phyloP scores from a whole-genome alignment of 768 basidiomycete species.

The Gyrodon lividus region DNA sequence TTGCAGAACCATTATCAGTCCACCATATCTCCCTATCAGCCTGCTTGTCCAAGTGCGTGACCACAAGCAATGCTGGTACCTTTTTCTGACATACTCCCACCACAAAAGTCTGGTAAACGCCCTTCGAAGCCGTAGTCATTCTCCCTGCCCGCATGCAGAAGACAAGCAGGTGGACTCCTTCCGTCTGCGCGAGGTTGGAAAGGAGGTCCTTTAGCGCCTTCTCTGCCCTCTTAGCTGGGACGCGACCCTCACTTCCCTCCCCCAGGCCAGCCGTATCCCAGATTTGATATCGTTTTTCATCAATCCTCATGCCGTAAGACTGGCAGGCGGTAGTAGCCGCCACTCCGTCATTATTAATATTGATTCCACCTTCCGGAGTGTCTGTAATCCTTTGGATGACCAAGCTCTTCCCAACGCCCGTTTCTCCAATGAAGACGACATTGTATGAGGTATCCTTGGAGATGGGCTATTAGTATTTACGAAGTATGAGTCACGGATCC shows the following conservation, averaged over 20 bases:
- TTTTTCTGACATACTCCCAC: constrained; percentile 7
- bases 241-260: constrained; percentile 19
- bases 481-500: no score
- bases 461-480: neutral
- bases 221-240: constrained; percentile 25
- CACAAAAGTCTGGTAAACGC: constrained; percentile 2
- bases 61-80: constrained; percentile 12
- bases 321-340: constrained; percentile 19
- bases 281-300: constrained; percentile 11
- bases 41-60: constrained; percentile 17
- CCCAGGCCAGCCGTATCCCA: constrained; percentile 30
- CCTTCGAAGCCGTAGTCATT: constrained; percentile 1
- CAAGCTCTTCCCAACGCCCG: constrained; percentile 24
- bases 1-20: constrained; percentile 24
- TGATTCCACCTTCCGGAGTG: constrained; percentile 9
- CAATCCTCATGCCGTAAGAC: constrained; percentile 9
- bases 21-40: constrained; percentile 33
- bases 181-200: constrained; percentile 10
- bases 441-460: constrained; percentile 8
- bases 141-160: constrained; percentile 29
- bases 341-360: constrained; percentile 22
- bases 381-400: constrained; percentile 22
- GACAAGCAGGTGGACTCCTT: constrained; percentile 22
- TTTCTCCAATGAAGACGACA: constrained; percentile 22
- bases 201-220: constrained; percentile 29